Evolutionary conservation across 768 basidiomycete species (phyloP).

Genomic region (Psilocybe tampanensis): DNA sequence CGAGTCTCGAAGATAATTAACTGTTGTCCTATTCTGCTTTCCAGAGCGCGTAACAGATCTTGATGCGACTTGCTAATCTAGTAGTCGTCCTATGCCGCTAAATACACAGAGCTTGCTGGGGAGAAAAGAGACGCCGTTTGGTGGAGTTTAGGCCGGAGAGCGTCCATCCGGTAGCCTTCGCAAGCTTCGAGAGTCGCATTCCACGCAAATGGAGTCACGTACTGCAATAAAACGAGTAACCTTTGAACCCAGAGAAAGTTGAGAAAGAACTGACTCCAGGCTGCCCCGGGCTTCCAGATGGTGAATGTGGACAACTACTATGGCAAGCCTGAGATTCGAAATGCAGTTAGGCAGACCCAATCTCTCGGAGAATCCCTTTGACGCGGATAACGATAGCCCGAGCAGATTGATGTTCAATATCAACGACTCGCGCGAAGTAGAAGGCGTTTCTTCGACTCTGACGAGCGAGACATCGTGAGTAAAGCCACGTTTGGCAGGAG

Average conservation of each 20-base stretch:
- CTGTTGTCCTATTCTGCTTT: conserved; percentile 17
- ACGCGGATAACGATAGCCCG: conserved; percentile 23
- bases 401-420: too few relatives aligned
- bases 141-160: conserved; percentile 20
- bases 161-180: conserved; percentile 15
- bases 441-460: conserved; percentile 34
- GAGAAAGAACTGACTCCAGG: conserved; percentile 19
- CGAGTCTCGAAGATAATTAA: conserved; percentile 10
- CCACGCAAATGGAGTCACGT: conserved; percentile 34
- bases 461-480: conserved; percentile 34
- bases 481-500: conserved; percentile 29
- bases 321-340: too few relatives aligned
- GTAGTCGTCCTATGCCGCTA: conserved; percentile 31
- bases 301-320: too few relatives aligned
- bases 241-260: background rate
- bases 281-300: too few relatives aligned
- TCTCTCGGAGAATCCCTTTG: conserved; percentile 27
- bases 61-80: conserved; percentile 30
- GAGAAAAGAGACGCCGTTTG: conserved; percentile 27
- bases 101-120: conserved; percentile 30
- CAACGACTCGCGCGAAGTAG: conserved; percentile 27
- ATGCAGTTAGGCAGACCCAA: too few relatives aligned
- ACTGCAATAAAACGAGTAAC: conserved; percentile 14
- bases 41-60: conserved; percentile 27
- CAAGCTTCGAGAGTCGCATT: conserved; percentile 27